phyloP scores from a whole-genome alignment of 495 filamentous ascomycete genomes.

The Glonium stellatum region DNA sequence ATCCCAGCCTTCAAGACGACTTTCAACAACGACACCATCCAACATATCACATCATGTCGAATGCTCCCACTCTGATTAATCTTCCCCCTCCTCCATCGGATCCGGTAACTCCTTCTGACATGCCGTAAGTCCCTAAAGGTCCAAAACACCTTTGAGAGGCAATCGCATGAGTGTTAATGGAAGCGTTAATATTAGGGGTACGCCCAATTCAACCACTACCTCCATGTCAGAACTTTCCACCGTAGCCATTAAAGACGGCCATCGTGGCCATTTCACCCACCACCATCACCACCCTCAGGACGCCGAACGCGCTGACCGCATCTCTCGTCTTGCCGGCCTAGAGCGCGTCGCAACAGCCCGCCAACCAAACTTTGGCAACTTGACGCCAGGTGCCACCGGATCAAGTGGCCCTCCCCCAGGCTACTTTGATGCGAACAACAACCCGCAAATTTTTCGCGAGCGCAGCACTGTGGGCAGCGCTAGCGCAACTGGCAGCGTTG shows the following conservation, averaged over 20 bases:
- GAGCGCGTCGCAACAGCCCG: constrained; percentile 55
- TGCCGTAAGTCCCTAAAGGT: constrained; percentile 59
- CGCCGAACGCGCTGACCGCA: constrained; percentile 87
- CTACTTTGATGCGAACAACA: constrained; percentile 66
- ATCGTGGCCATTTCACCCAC: constrained; percentile 61
- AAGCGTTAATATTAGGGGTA: constrained; percentile 52
- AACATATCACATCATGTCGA: constrained; percentile 30
- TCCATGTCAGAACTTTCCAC: constrained; percentile 82
- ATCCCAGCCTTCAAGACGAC: background rate
- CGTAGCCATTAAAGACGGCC: constrained; percentile 89
- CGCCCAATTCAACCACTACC: constrained; percentile 82
- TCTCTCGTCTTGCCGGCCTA: constrained; percentile 80
- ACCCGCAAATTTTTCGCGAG: constrained; percentile 49
- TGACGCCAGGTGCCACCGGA: constrained; percentile 5
- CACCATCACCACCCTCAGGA: constrained; percentile 54
- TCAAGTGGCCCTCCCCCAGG: constrained; percentile 18
- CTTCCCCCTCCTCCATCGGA: constrained; percentile 77
- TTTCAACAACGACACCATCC: background rate
- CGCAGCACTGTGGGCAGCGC: constrained; percentile 81
- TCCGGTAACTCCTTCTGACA: constrained; percentile 81
- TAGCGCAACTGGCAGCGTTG: constrained; percentile 66
- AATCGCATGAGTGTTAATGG: background rate
- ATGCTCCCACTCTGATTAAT: constrained; percentile 67
- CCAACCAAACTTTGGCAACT: constrained; percentile 25
- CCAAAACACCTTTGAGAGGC: background rate